phyloP scores from a whole-genome alignment of 179 eudicot species.

The Dionaea muscipula region DNA sequence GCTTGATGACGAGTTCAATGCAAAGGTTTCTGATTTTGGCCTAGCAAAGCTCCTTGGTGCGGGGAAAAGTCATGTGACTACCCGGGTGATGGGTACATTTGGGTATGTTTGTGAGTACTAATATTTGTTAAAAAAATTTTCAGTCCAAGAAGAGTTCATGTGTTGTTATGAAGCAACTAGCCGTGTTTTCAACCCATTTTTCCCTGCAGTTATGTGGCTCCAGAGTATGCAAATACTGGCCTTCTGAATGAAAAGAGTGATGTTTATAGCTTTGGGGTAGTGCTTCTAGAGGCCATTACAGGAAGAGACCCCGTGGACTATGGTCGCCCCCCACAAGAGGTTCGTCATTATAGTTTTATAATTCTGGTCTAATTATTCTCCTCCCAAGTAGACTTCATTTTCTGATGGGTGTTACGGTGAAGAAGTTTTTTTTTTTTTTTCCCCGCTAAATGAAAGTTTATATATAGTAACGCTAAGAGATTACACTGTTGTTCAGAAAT shows the following conservation, averaged over 20 bases:
- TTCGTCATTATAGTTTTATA: constrained; percentile 9
- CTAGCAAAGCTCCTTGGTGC: constrained; percentile 94
- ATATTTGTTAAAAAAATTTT: no score
- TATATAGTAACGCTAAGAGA: no score
- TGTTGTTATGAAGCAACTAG: no score
- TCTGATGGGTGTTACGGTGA: background rate
- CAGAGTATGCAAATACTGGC: constrained; percentile 97
- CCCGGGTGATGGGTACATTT: constrained; percentile 97
- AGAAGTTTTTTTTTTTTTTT: no score
- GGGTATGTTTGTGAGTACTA: constrained; percentile 41
- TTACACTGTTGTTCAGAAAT: no score
- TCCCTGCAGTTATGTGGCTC: constrained; percentile 76
- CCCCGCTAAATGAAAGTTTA: no score
- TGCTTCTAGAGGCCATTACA: constrained; percentile 77
- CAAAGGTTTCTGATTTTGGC: constrained; percentile 96
- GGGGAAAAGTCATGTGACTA: constrained; percentile 90
- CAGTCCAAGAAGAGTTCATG: no score
- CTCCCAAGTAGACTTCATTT: background rate
- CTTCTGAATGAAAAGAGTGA: constrained; percentile 95
- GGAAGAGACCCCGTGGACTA: constrained; percentile 98
- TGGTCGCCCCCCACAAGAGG: constrained; percentile 87
- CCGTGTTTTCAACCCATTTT: background rate
- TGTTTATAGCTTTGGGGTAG: constrained; percentile 89
- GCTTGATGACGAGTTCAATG: constrained; percentile 73
- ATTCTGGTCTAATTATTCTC: background rate